Evolutionary conservation across 768 basidiomycete genomes (phyloP).

Genomic region (Russula virescens): DNA sequence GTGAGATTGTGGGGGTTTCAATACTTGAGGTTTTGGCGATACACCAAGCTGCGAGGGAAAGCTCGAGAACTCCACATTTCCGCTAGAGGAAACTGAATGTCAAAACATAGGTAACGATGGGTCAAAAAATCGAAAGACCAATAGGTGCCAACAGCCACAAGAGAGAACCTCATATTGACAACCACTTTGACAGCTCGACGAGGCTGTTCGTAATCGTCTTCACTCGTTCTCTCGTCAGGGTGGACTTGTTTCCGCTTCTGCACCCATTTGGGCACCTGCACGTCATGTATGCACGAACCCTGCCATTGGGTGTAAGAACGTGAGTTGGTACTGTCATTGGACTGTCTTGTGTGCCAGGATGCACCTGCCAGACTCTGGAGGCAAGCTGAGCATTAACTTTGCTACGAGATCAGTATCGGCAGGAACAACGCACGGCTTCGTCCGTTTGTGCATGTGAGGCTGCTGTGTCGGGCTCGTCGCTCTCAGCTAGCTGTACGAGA

Average conservation of each 20-base stretch:
- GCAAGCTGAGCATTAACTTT: not conserved
- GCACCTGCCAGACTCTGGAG: slow-evolving; percentile 2
- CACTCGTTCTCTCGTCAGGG: slow-evolving; percentile 33
- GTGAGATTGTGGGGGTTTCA: slow-evolving; percentile 59
- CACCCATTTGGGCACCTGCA: slow-evolving; percentile 69
- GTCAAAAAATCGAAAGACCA: slow-evolving; percentile 38
- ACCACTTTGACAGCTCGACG: slow-evolving; percentile 58
- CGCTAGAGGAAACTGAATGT: slow-evolving; percentile 39
- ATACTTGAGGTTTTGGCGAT: slow-evolving; percentile 51
- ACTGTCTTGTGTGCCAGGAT: slow-evolving; percentile 7
- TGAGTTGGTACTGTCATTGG: slow-evolving; percentile 6
- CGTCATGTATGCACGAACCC: slow-evolving; percentile 75
- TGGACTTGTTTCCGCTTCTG: slow-evolving; percentile 66
- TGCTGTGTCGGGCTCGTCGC: slow-evolving; percentile 26
- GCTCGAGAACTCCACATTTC: slow-evolving; percentile 57
- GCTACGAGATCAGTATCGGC: not conserved
- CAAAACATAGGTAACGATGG: slow-evolving; percentile 6
- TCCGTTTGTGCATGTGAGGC: slow-evolving; percentile 20
- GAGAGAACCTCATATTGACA: slow-evolving; percentile 74
- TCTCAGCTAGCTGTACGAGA: slow-evolving; percentile 59
- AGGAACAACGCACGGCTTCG: slow-evolving; percentile 12
- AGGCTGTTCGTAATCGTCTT: slow-evolving; percentile 53
- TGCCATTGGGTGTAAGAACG: slow-evolving; percentile 43
- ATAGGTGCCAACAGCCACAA: slow-evolving; percentile 73
- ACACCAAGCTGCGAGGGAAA: slow-evolving; percentile 61